Conservation (phyloP, 176 grass and related monocot species). For the Carex littledalei region DNA sequence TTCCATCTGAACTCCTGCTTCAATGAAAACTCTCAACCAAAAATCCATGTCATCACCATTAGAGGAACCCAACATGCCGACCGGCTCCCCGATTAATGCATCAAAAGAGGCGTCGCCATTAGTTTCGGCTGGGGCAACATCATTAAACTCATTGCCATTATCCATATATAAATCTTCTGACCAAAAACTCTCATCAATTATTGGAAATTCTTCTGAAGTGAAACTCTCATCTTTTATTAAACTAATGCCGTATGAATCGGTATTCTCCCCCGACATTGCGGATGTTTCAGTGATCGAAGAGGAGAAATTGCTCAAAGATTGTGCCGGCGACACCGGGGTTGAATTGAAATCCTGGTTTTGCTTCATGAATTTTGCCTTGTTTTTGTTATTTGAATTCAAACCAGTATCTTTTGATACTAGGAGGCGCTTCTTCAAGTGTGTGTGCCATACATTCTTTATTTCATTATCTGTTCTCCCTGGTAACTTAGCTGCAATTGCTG, state of each 20-base stretch:
- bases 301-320: conserved; percentile 28
- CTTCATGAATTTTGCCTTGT: conserved; percentile 21
- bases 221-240: conserved; percentile 63
- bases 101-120: conserved; percentile 20
- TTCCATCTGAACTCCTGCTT: conserved; percentile 33
- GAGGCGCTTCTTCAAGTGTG: conserved; percentile 79
- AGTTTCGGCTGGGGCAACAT: neutral
- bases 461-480: conserved; percentile 85
- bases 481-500: conserved; percentile 65
- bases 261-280: conserved; percentile 28
- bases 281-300: conserved; percentile 57
- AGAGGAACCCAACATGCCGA: neutral
- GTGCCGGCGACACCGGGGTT: conserved; percentile 29
- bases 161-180: conserved; percentile 69
- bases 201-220: conserved; percentile 62
- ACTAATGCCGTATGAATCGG: conserved; percentile 24
- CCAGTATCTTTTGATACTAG: neutral
- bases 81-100: neutral
- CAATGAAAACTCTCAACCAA: conserved; percentile 74
- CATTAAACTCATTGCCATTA: neutral
- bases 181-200: conserved; percentile 85
- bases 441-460: conserved; percentile 98
- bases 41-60: conserved; percentile 56
- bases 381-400: conserved; percentile 9
- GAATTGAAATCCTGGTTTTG: conserved; percentile 8